Base-by-base conservation (phyloP, 768 basidiomycete species). In the Mycena filopes region DNA sequence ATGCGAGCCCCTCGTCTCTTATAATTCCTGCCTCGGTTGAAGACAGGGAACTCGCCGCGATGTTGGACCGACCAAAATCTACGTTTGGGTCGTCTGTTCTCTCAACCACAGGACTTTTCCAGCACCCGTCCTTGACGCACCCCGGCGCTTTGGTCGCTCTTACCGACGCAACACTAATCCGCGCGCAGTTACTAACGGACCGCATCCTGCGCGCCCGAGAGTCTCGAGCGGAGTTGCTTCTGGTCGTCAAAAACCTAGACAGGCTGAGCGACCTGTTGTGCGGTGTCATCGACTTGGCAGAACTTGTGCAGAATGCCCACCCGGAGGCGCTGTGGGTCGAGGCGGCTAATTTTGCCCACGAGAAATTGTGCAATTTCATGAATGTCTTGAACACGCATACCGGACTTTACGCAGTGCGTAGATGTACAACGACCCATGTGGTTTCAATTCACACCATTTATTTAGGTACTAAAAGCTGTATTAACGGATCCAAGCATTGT, bases 201-300 rank as follows among this genome's bases (percentile, higher is more conserved):
- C 89, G 98, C 45, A 94, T 99, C 26, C 78, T 92, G 53, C 84
- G 86, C 16, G 91, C 93, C 11, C 82, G 87, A 72, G 83, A 91
- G 72, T 91, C 92, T 5, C 84, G 87, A 40, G 78, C 82, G 55
- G 96, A 97, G 76, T 82, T 97, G 50, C 81, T 89, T 65, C 87
- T 90, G 77, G 95, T 95, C 12, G 94, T 98, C 65, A 98, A 98
- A 83, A 98, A 97, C 76, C 80, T 99, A 65, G 98, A 99, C 81
- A 84, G 97, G 66, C 88, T 99, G 70, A 98, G 96, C 75, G 96
- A 99, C 81, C 84, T 97, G 78, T 81, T 99, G 3, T 99, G 98
- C 72, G 91, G 94, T 13, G 95, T 99, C 65, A 98, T 98, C 66
- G 98, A 99, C 79, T 87, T 98, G 63, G 93, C 95, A 55, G 98